A percentile compares a stretch with the other conserved stretches of the same genome.
These are phyloP conservation scores for Avena insularis DNA, from an alignment of 176 grass and related monocot species.

Conservation along the genomic window DNA sequence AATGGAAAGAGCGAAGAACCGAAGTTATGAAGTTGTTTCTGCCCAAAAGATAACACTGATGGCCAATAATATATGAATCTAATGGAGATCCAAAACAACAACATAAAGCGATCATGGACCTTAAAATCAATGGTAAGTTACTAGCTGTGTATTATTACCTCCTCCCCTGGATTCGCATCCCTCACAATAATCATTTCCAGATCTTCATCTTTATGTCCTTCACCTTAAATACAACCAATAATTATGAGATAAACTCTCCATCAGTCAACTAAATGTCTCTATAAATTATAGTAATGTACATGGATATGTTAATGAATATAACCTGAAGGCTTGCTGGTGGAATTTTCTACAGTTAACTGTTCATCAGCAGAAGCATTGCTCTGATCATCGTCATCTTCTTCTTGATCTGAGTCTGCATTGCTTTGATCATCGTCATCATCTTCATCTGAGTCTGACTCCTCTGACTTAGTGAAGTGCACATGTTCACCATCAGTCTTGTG, in stretches of 20 bases:
- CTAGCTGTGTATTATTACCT: conserved; percentile 60
- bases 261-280: neutral
- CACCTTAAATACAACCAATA: conserved; percentile 41
- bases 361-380: conserved; percentile 54
- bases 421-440: neutral
- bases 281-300: conserved; percentile 10
- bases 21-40: conserved; percentile 1
- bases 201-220: conserved; percentile 48
- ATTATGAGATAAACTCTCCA: conserved; percentile 9
- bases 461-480: conserved; percentile 73
- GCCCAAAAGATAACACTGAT: neutral
- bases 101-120: neutral
- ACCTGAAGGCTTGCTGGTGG: conserved; percentile 62
- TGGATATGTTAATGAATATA: conserved; percentile 12
- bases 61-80: neutral
- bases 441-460: conserved; percentile 32
- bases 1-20: conserved; percentile 24
- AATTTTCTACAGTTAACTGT: conserved; percentile 49
- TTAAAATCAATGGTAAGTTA: conserved; percentile 37
- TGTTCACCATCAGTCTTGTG: conserved; percentile 91
- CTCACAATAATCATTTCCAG: conserved; percentile 92
- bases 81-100: conserved; percentile 1
- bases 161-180: conserved; percentile 66
- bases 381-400: conserved; percentile 53
- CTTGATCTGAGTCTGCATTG: conserved; percentile 46